phyloP scores from a whole-genome alignment of 805 yeast species.

The Candida coleopterorum region DNA sequence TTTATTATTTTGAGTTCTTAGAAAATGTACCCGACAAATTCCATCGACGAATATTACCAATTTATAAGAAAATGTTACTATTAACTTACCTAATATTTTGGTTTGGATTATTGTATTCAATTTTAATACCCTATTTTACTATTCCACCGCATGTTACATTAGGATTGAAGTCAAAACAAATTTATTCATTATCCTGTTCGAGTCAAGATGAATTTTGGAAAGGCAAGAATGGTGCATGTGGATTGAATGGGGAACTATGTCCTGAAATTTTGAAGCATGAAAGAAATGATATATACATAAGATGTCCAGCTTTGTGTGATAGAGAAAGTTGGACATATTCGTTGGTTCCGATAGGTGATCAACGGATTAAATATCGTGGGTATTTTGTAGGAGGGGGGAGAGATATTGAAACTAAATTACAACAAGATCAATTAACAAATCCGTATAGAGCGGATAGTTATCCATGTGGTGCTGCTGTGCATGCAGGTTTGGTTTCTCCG shows the following conservation, averaged over 20 bases:
- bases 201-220: conserved; percentile 53
- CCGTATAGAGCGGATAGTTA: conserved; percentile 88
- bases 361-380: conserved; percentile 63
- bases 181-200: conserved; percentile 47
- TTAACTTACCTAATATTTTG: conserved; percentile 42
- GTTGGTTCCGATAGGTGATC: conserved; percentile 67
- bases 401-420: conserved; percentile 46
- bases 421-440: conserved; percentile 30
- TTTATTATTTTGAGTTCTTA: conserved; percentile 11
- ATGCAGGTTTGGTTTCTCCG: conserved; percentile 75
- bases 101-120: conserved; percentile 34
- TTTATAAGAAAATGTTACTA: conserved; percentile 25
- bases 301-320: conserved; percentile 89
- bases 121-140: conserved; percentile 44
- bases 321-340: conserved; percentile 73
- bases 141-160: conserved; percentile 29
- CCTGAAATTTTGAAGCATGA: conserved; percentile 25
- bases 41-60: conserved; percentile 20
- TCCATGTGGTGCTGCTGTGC: conserved; percentile 87
- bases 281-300: conserved; percentile 47
- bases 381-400: conserved; percentile 87
- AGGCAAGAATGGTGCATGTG: conserved; percentile 76
- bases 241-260: conserved; percentile 63
- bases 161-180: conserved; percentile 17
- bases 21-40: conserved; percentile 44